Evolutionary conservation across 805 yeast genomes (phyloP).

Genomic region (Candida ascalaphidarum): DNA sequence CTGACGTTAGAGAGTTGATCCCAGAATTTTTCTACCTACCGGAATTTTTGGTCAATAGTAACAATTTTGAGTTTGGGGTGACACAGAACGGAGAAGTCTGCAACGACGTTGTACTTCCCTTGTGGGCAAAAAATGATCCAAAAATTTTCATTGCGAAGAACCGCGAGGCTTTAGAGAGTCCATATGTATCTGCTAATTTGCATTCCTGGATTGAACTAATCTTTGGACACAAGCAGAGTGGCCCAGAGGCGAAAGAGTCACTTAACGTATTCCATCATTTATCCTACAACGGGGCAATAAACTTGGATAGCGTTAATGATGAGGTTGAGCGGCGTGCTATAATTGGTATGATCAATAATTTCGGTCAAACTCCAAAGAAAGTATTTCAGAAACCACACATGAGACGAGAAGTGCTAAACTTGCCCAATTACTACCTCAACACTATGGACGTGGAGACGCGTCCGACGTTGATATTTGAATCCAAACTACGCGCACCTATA

Average conservation of each 20-base stretch:
- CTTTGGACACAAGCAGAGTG: constrained; percentile 76
- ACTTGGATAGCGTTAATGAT: constrained; percentile 65
- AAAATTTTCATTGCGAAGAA: constrained; percentile 64
- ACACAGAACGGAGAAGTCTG: constrained; percentile 55
- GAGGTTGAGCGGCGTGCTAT: constrained; percentile 67
- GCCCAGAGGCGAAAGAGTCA: constrained; percentile 55
- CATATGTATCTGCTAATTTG: constrained; percentile 66
- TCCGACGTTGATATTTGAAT: constrained; percentile 36
- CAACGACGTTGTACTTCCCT: constrained; percentile 62
- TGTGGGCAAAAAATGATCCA: constrained; percentile 80
- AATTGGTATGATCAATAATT: constrained; percentile 81
- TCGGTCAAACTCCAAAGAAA: constrained; percentile 84
- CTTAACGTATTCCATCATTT: constrained; percentile 77
- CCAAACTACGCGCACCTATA: constrained; percentile 32
- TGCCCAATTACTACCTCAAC: constrained; percentile 28
- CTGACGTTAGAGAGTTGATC: constrained; percentile 80
- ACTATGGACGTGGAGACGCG: constrained; percentile 13
- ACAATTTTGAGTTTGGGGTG: constrained; percentile 61
- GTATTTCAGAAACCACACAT: constrained; percentile 67
- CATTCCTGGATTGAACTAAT: constrained; percentile 82
- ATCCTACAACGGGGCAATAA: constrained; percentile 78
- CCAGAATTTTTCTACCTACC: constrained; percentile 85
- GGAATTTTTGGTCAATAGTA: constrained; percentile 62
- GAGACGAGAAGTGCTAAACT: constrained; percentile 26
- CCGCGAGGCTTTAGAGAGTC: constrained; percentile 77